These are phyloP conservation scores for Cicer chorassanicum DNA, from an alignment of 306 rosid species.

Conservation along the genomic window DNA sequence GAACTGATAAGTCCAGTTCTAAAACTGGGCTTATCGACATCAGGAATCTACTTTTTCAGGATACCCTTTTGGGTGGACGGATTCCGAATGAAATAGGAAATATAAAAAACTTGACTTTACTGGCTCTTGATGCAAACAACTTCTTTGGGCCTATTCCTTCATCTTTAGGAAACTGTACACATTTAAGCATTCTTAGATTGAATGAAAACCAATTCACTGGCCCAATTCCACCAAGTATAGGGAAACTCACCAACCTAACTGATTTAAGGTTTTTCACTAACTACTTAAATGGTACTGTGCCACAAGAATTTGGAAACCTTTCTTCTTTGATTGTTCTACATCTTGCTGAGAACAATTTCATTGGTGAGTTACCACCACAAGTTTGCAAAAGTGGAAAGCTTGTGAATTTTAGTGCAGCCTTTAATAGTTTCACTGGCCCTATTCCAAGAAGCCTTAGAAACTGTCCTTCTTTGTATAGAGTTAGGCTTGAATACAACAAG, in stretches of 20 bases:
- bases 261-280: conserved; percentile 48
- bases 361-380: conserved; percentile 61
- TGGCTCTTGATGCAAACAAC: conserved; percentile 51
- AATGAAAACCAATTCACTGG: conserved; percentile 55
- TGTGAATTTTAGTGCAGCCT: conserved; percentile 56
- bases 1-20: conserved; percentile 5
- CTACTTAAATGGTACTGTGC: conserved; percentile 54
- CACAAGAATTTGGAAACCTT: conserved; percentile 54
- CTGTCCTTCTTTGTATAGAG: conserved; percentile 55
- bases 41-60: conserved; percentile 54
- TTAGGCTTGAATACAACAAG: conserved; percentile 53
- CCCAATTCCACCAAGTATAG: conserved; percentile 53
- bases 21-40: conserved; percentile 53
- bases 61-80: conserved; percentile 48
- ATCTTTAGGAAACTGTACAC: conserved; percentile 55
- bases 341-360: conserved; percentile 62
- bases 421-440: conserved; percentile 59
- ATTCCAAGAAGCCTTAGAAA: conserved; percentile 56
- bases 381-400: conserved; percentile 58
- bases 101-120: conserved; percentile 44
- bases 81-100: conserved; percentile 67
- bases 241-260: conserved; percentile 48
- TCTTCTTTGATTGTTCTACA: conserved; percentile 56
- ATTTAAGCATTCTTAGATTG: conserved; percentile 49
- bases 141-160: conserved; percentile 60